A percentile compares a stretch with the other conserved stretches of the same genome.
These are phyloP conservation scores for Cryptosporidium canis DNA, from an alignment of 169 alveolate genomes.

Conservation along the genomic window DNA sequence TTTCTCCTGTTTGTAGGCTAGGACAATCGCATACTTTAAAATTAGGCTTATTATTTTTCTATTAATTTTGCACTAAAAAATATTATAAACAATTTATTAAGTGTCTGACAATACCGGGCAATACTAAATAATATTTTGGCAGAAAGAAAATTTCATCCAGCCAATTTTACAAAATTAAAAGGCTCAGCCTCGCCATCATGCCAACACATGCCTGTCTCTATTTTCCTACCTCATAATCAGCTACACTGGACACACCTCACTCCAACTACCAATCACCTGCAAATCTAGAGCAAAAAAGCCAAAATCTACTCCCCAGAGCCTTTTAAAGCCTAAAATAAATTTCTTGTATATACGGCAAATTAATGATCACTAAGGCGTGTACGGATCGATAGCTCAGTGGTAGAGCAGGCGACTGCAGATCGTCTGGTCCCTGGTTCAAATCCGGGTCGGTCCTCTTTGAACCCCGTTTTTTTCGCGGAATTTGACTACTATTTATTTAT, in stretches of 20 bases:
- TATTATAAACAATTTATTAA: background rate
- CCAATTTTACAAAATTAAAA: background rate
- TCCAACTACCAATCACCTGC: too few species aligned
- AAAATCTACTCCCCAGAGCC: too few species aligned
- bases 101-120: background rate
- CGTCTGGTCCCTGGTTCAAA: constrained; percentile 76
- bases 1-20: background rate
- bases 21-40: background rate
- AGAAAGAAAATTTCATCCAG: background rate
- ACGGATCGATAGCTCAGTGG: constrained; percentile 75
- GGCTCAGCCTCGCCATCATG: background rate
- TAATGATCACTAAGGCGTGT: background rate
- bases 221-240: background rate
- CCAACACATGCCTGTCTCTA: background rate
- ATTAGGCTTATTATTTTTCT: background rate
- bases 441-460: constrained; percentile 73
- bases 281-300: too few species aligned
- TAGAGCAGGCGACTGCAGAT: constrained; percentile 76
- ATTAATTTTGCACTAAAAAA: background rate
- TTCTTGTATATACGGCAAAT: background rate
- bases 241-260: too few species aligned
- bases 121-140: background rate
- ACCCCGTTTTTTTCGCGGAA: too few species aligned
- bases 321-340: too few species aligned
- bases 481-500: too few species aligned